Conservation (phyloP, 768 basidiomycete species). For the Trametes coccinea region DNA sequence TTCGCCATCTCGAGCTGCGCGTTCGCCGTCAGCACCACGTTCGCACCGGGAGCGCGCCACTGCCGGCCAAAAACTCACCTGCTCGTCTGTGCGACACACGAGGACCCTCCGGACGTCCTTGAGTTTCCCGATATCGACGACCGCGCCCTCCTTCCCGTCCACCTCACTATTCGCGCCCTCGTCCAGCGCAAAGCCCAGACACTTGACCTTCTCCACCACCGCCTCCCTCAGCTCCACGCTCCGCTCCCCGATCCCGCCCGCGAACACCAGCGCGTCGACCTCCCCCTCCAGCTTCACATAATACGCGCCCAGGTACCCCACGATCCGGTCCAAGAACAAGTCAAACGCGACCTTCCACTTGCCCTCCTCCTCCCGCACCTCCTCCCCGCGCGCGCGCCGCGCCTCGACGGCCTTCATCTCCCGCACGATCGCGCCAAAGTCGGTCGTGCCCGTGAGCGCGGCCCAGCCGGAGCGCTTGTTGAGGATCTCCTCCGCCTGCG, state of each 20-base stretch:
- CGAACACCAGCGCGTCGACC: constrained; percentile 81
- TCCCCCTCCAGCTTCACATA: constrained; percentile 65
- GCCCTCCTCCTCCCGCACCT: constrained; percentile 32
- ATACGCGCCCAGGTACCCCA: constrained; percentile 74
- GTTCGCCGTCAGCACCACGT: neutral
- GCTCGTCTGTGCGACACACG: constrained; percentile 69
- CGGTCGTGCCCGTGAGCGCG: constrained; percentile 75
- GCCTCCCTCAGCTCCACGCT: constrained; percentile 60
- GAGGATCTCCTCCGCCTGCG: constrained; percentile 71
- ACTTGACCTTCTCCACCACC: constrained; percentile 52
- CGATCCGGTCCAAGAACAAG: constrained; percentile 75
- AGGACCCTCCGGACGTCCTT: constrained; percentile 40
- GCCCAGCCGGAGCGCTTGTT: constrained; percentile 80
- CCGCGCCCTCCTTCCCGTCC: constrained; percentile 37
- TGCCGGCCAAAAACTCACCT: constrained; percentile 37
- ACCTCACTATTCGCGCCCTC: constrained; percentile 45
- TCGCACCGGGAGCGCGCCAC: too few relatives aligned
- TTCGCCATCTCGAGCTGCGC: constrained; percentile 46
- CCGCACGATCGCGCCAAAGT: constrained; percentile 69
- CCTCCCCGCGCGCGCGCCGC: constrained; percentile 7
- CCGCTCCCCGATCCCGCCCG: constrained; percentile 87
- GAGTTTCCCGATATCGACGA: constrained; percentile 48
- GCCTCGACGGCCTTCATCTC: constrained; percentile 17
- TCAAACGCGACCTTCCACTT: constrained; percentile 66
- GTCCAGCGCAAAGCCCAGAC: constrained; percentile 65